Evolutionary conservation across 345 rosid genomes (phyloP), one percentile per base, ranked within the genome.

Genomic region (Firmiana major): DNA sequence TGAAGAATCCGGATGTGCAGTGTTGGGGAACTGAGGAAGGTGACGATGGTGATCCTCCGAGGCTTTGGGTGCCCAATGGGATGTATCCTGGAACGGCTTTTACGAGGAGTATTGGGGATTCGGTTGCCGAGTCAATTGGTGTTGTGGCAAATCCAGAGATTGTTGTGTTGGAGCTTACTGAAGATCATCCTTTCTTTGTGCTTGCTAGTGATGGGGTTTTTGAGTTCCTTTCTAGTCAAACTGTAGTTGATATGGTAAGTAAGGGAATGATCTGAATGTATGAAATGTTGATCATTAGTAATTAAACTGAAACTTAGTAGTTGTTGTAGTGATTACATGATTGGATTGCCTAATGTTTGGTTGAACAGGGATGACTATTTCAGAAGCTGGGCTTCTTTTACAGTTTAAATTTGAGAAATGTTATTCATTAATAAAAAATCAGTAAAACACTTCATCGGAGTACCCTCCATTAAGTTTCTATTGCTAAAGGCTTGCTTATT

Each of bases 41-140:
- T 7, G 99, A 96, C 80, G 99, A 93, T 80, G 99, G 99, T 17
- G 99, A 96, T 74, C 99, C 99, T 64, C 99, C 99, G 0, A 90
- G 99, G 79, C 88, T 96, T 80, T 96, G 99, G 99, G 87, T 92
- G 28, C 91, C 90, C 5, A 87, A 90, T 87, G 99, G 97, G 68
- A 96, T 96, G 99, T 96, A 90, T 78, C 99, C 99, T 1, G 99
- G 99, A 43, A 93, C 99, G 9, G 99, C 99, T 59, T 96, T 96
- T 83, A 96, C 98, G 0, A 92, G 99, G 83, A 96, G 99, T 78
- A 81, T 96, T 57, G 98, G 99, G 12, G 99, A 96, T 77, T 92
- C 98, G 7, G 87, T 90, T 78, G 99, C 99, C 0, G 97, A 96
- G 87, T 83, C 94, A 13, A 92, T 93, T 81, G 99, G 99, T 6